Evolutionary conservation across 1,139 yeast species (phyloP).

Genomic region (Torulaspora pretoriensis): DNA sequence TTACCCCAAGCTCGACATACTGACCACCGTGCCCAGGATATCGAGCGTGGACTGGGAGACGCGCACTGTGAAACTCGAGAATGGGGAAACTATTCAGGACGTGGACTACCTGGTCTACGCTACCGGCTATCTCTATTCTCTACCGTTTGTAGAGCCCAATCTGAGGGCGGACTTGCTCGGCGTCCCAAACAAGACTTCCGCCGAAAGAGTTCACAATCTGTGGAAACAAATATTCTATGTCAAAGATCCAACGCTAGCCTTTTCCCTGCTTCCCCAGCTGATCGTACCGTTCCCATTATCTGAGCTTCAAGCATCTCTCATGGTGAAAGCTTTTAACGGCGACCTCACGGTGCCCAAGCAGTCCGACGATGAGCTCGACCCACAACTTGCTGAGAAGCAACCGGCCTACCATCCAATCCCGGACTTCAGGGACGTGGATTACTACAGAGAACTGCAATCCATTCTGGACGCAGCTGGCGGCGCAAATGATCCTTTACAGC

Average conservation of each 20-base stretch:
- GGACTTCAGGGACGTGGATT: constrained; percentile 22
- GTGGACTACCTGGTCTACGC: constrained; percentile 56
- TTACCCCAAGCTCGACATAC: constrained; percentile 31
- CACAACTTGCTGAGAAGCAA: constrained; percentile 7
- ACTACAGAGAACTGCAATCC: constrained; percentile 23
- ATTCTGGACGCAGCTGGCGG: constrained; percentile 20
- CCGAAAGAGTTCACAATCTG: constrained; percentile 42
- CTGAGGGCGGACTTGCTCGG: constrained; percentile 38
- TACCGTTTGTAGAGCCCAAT: constrained; percentile 45
- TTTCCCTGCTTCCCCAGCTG: constrained; percentile 49
- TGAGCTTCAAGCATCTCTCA: constrained; percentile 55
- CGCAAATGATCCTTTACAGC: constrained; percentile 18
- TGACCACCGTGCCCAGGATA: constrained; percentile 28
- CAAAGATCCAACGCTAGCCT: constrained; percentile 53
- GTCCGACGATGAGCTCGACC: constrained; percentile 14
- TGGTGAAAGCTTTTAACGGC: constrained; percentile 53
- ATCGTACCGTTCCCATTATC: constrained; percentile 57
- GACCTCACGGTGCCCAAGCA: constrained; percentile 43
- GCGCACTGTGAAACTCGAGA: constrained; percentile 36
- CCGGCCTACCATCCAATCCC: constrained; percentile 14
- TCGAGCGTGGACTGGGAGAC: constrained; percentile 37
- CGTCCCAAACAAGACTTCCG: constrained; percentile 43
- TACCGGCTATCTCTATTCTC: constrained; percentile 56
- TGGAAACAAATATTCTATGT: constrained; percentile 52
- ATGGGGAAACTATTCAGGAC: constrained; percentile 40